phyloP scores from a whole-genome alignment of 768 basidiomycete species.

The Pleurotus salmoneostramineus region DNA sequence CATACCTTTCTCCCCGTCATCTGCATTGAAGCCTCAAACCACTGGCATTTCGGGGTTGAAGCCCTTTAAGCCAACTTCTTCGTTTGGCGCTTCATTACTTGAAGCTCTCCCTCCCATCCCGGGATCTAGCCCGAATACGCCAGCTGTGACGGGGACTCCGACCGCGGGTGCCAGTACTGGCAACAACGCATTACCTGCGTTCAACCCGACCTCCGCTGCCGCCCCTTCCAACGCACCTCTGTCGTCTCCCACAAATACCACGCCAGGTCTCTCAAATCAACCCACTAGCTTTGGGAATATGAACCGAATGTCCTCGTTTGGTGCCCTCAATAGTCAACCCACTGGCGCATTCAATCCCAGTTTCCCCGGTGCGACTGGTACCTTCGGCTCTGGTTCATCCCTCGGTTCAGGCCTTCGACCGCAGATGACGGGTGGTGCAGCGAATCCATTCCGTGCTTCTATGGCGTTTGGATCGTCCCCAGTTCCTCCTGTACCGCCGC shows the following conservation, averaged over 20 bases:
- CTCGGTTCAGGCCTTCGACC: constrained; percentile 54
- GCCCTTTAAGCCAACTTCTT: constrained; percentile 79
- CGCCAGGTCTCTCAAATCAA: constrained; percentile 4
- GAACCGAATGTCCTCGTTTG: constrained; percentile 24
- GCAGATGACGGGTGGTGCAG: constrained; percentile 57
- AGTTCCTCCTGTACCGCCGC: constrained; percentile 13
- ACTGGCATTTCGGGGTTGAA: constrained; percentile 62
- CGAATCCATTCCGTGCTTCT: constrained; percentile 66
- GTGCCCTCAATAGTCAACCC: constrained; percentile 30
- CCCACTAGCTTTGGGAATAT: constrained; percentile 20
- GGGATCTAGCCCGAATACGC: constrained; percentile 48
- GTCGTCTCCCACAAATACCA: constrained; percentile 25
- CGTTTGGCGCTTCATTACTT: constrained; percentile 73
- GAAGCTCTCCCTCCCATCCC: constrained; percentile 75
- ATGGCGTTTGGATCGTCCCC: constrained; percentile 24
- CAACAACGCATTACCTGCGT: constrained; percentile 7
- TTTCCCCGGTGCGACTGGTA: constrained; percentile 24
- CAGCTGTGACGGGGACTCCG: constrained; percentile 28
- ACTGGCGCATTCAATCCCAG: constrained; percentile 33
- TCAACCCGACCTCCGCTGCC: constrained; percentile 5
- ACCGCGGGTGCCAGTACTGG: constrained; percentile 11
- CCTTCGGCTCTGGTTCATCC: constrained; percentile 22
- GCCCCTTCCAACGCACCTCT: constrained; percentile 6
- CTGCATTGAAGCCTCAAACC: constrained; percentile 38
- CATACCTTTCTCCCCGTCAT: constrained; percentile 20